Percentiles rank a stretch among this genome's conserved stretches.
phyloP scores from a whole-genome alignment of 805 yeast genomes.

The Saccharomycopsis guyanensis region DNA sequence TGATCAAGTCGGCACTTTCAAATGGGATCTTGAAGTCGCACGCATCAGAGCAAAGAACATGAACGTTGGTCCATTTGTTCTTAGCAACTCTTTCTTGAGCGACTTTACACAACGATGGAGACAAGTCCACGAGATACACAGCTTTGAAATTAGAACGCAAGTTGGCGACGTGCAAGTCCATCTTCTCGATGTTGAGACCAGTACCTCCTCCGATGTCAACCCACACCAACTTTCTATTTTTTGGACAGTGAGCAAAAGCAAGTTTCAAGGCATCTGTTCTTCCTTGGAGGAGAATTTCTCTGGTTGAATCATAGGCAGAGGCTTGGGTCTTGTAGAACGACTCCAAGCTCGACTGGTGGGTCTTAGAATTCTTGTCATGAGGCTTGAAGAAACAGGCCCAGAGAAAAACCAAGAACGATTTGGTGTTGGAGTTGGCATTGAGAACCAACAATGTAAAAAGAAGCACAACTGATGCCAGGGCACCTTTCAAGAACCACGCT shows the following conservation, averaged over 20 bases:
- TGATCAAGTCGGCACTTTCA: slow-evolving; percentile 56
- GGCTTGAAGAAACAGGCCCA: slow-evolving; percentile 33
- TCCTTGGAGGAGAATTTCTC: slow-evolving; percentile 60
- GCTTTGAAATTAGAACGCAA: slow-evolving; percentile 44
- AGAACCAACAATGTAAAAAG: neutral
- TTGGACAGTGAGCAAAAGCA: slow-evolving; percentile 48
- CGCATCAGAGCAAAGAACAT: slow-evolving; percentile 67
- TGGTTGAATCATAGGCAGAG: slow-evolving; percentile 64
- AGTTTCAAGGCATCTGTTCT: slow-evolving; percentile 55
- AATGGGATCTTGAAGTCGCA: slow-evolving; percentile 53
- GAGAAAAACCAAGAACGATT: slow-evolving; percentile 22
- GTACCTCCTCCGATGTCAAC: slow-evolving; percentile 85
- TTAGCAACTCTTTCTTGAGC: slow-evolving; percentile 52
- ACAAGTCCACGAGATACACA: slow-evolving; percentile 65
- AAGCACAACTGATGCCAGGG: neutral
- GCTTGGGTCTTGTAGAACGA: slow-evolving; percentile 73
- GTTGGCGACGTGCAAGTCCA: slow-evolving; percentile 43
- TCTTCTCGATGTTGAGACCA: slow-evolving; percentile 71
- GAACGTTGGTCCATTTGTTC: slow-evolving; percentile 50
- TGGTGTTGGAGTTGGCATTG: slow-evolving; percentile 2
- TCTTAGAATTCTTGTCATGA: slow-evolving; percentile 22
- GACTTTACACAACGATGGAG: slow-evolving; percentile 68
- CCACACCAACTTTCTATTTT: slow-evolving; percentile 49
- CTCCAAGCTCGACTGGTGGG: slow-evolving; percentile 37
- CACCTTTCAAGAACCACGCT: neutral